Percentiles rank a stretch among this genome's conserved stretches.
Evolutionary conservation across 306 rosid species (phyloP).

Genomic region (Mucuna pruriens): DNA sequence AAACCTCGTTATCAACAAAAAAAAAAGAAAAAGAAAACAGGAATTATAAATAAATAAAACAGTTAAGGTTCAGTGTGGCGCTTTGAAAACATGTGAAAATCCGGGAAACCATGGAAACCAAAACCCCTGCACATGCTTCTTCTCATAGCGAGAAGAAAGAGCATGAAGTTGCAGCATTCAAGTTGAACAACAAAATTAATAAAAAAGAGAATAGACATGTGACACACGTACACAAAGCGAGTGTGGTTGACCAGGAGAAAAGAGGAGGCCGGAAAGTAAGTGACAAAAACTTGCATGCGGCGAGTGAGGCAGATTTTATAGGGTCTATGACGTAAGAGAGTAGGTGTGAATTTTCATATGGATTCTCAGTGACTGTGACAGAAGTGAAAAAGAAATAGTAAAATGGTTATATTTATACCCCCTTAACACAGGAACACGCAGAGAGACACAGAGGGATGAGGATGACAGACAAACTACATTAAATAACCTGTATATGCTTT

Average conservation of each 20-base stretch:
- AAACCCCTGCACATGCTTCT: neutral
- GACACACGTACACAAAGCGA: neutral
- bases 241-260: neutral
- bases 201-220: neutral
- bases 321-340: neutral
- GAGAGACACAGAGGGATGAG: neutral
- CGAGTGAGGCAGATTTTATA: neutral
- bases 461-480: neutral
- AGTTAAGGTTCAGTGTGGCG: neutral
- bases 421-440: neutral
- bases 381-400: neutral
- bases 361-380: neutral
- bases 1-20: neutral
- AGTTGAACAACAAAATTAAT: neutral
- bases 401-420: no score
- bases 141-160: neutral
- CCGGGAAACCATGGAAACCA: neutral
- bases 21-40: no score
- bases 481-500: neutral
- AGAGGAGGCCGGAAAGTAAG: neutral
- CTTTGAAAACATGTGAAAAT: neutral
- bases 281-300: neutral
- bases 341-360: neutral
- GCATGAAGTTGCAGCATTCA: neutral
- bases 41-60: neutral